Evolutionary conservation across 2,329 filamentous ascomycete genomes (phyloP), one percentile per base, ranked within the genome.

Genomic region (Penicillium fuscoglaucum): DNA sequence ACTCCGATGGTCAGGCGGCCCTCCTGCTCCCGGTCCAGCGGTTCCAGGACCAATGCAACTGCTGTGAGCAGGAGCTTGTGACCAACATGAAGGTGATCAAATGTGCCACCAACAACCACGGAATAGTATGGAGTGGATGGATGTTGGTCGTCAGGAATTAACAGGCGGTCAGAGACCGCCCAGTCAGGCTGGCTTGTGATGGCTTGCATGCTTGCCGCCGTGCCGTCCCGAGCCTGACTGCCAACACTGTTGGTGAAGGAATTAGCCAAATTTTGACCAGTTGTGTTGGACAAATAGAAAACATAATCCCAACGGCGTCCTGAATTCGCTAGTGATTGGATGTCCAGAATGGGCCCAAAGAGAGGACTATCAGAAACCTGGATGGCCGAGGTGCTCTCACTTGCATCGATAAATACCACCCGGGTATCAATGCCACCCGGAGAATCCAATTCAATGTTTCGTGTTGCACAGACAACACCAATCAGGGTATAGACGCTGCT

Each of bases 51-150:
- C 56, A 97, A 84, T 0, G 88, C 85, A 0, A 90, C 90, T 61
- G 93, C 93, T n/a, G 93, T 92, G 21, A 99, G 84, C 21, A 99
- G 84, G n/a, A 98, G 82, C 77, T 98, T 99, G 79, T 99, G 95
- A 6, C 95, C 95, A 4, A 90, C 87, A 72, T 99, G 95, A 24
- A 99, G 83, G 75, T 98, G 92, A 74, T 99, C 95, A 76, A 98
- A 99, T 0, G 95, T 99, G 10, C 95, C 95, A 31, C 93, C 95
- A 13, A 98, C 85, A 52, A 89, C 90, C 50, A 96, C 89, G 15
- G 85, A 83, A 59, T 80, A 77, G 72, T 90, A 84, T 43, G 66
- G 62, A 17, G 50, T 54, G 21, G 60, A 45, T 52, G 62, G 55
- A 28, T 37, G 28, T 53, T 58, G 47, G 35, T 66, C 57, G 15